These are phyloP conservation scores for Geoglossum cookeanum DNA, from an alignment of 2,329 filamentous ascomycete species.

Conservation along the genomic window DNA sequence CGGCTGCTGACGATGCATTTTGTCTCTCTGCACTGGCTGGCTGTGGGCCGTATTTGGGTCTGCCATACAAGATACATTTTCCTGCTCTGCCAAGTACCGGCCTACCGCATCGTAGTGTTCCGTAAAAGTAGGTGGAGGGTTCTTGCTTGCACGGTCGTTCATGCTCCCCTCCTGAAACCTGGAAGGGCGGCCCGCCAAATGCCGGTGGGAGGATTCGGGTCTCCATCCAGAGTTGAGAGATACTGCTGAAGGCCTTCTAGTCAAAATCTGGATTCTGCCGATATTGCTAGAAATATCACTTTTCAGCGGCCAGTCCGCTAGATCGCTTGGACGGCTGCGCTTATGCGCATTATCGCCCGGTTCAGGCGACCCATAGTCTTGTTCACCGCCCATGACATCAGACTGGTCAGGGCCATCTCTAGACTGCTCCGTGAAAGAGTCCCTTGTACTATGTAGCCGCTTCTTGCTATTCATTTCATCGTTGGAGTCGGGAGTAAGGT, in stretches of 20 bases:
- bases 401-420: conserved; percentile 12
- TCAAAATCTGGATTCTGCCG: neutral
- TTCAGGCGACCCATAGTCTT: conserved; percentile 9
- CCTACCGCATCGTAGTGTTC: conserved; percentile 19
- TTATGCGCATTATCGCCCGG: conserved; percentile 20
- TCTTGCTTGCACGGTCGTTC: conserved; percentile 57
- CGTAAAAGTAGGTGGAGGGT: conserved; percentile 50
- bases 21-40: neutral
- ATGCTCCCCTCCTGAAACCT: conserved; percentile 64
- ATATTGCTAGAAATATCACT: conserved; percentile 9
- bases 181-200: conserved; percentile 26
- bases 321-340: conserved; percentile 23
- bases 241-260: neutral
- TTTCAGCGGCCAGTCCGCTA: conserved; percentile 20
- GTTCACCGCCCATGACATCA: conserved; percentile 15
- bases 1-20: neutral
- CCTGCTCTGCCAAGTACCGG: conserved; percentile 4
- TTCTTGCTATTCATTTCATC: neutral
- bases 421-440: neutral
- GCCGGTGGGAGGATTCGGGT: neutral
- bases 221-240: neutral
- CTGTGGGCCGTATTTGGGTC: neutral
- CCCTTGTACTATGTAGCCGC: neutral
- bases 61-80: neutral
- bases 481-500: neutral